Evolutionary conservation across 805 yeast species (phyloP).

Genomic region (Wickerhamiella australiensis): DNA sequence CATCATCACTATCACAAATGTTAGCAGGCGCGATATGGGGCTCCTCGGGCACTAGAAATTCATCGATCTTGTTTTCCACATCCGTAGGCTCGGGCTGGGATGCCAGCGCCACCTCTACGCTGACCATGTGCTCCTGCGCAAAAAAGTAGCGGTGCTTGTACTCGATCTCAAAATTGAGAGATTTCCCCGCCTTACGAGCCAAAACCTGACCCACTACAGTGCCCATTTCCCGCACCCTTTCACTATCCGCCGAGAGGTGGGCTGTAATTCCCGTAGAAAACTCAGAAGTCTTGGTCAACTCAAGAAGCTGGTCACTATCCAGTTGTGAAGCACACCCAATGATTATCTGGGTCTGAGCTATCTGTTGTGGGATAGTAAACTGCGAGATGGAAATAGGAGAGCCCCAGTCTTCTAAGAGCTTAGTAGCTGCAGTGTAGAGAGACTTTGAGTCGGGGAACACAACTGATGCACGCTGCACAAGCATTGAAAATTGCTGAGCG

Average conservation of each 20-base stretch:
- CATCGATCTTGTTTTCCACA: constrained; percentile 15
- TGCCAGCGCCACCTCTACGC: constrained; percentile 4
- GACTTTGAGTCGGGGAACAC: constrained; percentile 10
- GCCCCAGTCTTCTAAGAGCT: constrained; percentile 29
- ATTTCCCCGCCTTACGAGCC: constrained; percentile 20
- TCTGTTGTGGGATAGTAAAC: constrained; percentile 37
- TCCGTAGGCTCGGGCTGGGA: background rate
- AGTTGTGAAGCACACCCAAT: constrained; percentile 29
- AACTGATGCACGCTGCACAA: constrained; percentile 19
- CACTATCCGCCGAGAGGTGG: constrained; percentile 40
- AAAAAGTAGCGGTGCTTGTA: constrained; percentile 20
- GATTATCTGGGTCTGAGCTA: constrained; percentile 37
- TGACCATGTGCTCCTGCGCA: constrained; percentile 13
- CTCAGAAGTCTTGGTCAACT: constrained; percentile 28
- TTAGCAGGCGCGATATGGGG: constrained; percentile 18
- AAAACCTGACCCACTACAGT: constrained; percentile 43
- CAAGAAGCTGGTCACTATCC: constrained; percentile 20
- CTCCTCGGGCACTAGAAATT: constrained; percentile 12
- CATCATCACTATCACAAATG: constrained; percentile 24
- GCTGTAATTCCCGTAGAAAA: constrained; percentile 44
- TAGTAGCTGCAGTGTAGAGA: constrained; percentile 3
- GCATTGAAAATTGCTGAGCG: background rate
- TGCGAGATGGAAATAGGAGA: constrained; percentile 30
- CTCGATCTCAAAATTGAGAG: constrained; percentile 24
- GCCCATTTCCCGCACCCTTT: constrained; percentile 39